phyloP scores from a whole-genome alignment of 78 protist genomes.

The Pigoraptor vietnamica region DNA sequence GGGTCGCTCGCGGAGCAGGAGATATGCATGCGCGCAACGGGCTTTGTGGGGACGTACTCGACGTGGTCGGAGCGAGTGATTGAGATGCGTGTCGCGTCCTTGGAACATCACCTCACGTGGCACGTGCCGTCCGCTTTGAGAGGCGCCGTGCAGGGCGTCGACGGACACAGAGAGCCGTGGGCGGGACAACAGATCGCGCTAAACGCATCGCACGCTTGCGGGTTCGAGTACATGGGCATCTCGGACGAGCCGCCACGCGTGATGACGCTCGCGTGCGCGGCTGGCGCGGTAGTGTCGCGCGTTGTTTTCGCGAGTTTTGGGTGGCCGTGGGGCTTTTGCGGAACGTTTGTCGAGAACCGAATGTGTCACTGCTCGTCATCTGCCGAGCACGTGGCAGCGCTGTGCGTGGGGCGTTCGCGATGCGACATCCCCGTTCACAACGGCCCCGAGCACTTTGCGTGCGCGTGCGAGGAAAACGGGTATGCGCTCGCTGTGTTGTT shows the following conservation, averaged over 20 bases:
- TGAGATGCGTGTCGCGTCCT: neutral
- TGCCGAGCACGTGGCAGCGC: neutral
- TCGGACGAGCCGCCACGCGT: neutral
- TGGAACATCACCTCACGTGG: neutral
- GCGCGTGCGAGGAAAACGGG: neutral
- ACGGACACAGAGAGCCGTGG: neutral
- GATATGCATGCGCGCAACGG: neutral
- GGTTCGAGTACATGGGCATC: neutral
- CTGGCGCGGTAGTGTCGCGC: neutral
- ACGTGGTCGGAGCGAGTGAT: neutral
- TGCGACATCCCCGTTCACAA: neutral
- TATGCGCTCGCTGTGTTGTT: neutral
- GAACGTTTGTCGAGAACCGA: neutral
- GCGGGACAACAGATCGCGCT: neutral
- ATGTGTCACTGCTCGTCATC: neutral
- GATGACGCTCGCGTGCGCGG: neutral
- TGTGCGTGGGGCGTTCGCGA: neutral
- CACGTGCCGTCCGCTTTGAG: neutral
- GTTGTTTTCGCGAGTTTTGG: neutral
- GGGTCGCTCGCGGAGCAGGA: neutral
- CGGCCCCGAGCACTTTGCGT: neutral
- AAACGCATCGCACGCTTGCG: neutral
- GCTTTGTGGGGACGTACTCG: neutral
- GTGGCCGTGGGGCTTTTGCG: neutral
- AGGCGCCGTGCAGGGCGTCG: neutral